Base-by-base conservation (phyloP, 805 yeast species). In the Kregervanrija delftensis region DNA sequence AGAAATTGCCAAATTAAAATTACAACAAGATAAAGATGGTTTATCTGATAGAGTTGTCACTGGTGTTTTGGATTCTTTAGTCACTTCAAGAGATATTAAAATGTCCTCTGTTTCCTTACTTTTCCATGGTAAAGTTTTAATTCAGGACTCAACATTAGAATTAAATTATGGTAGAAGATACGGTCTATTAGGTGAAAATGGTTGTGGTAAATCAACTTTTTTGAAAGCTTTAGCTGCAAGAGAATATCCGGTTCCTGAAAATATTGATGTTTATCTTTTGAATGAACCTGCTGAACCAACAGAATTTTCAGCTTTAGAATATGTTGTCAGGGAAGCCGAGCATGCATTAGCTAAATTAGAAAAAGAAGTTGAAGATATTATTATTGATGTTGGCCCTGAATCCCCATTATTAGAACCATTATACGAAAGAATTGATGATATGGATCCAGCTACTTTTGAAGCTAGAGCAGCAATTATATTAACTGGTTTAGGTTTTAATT, bases 201-300 rank as follows among this genome's bases (percentile, higher is more conserved):
- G 99, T 54, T 93, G 98, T 73, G 99, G 99, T 73, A 93, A 93
- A 71, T 89, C 97, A 40, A 93, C 99, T 17, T 82, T 93, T 59
- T 72, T 93, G 65, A 87, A 87, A 68, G 85, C 98, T 35, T 68
- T 93, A 58, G 97, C 98, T 47, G 95, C 96, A 42, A 81, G 96
- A 67, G 99, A 93, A 70, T 93, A 76, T 70, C 99, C 99, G 47
- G 76, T 91, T 56, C 98, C 99, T 37, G 93, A 83, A 54, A 77
- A 74, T 53, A 87, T 93, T 56, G 99, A 93, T 72, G 76, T 93
- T 48, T 93, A 93, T 63, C 72, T 93, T 55, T 76, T 93, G 68
- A 93, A 93, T 68, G 99, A 93, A 74, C 98, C 99, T 35, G 99
- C 99, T 50, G 96, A 81, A 59, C 90, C 98, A 49, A 76, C 95